Base-by-base conservation (phyloP, 495 filamentous ascomycete genomes). In the Podospora australis region DNA sequence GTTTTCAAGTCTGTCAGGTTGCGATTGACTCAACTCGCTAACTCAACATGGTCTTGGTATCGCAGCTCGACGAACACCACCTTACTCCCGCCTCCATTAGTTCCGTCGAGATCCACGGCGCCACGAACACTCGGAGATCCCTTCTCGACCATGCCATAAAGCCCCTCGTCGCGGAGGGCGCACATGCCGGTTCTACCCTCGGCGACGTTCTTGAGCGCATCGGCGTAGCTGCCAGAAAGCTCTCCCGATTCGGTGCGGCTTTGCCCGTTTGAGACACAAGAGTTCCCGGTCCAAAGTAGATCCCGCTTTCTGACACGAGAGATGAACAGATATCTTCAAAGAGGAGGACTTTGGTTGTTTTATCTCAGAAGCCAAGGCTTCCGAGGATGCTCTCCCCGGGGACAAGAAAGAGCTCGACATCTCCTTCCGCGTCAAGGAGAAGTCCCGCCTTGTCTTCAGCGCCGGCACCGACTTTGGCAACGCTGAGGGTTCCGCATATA, bases 391-490 rank as follows among this genome's bases (percentile, higher is more conserved):
- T 36, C 73, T 77, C 8, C 72, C 79, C 24, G 68, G 75, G 13
- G 77, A 76, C 5, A 75, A 79, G 13, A 85, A 85, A 10, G 88
- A 91, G 53, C 73, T 96, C 58, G 82, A 88, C 51, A 75, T 94
- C 41, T 83, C 82, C 60, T 66, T 96, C 44, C 73, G 76, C 21
- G 87, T 86, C 6, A 74, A 75, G 32, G 92, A 98, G 65, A 85
- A 86, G 52, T 82, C 83, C 2, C 80, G 84, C 21, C 74, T 96
- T 36, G 72, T 85, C 25, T 72, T 96, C 62, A 92, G 88, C 67
- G 95, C 90, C 2, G 92, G 92, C 25, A 96, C 92, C 4, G 90
- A 96, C 57, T 71, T 94, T 21, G 92, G 94, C 44, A 90, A 90
- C 57, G 75, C 85, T 10, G 94, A 97, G 65, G 94, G 90, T 13